Base-by-base conservation (phyloP, 768 basidiomycete species). In the Rossbeevera mucosa region DNA sequence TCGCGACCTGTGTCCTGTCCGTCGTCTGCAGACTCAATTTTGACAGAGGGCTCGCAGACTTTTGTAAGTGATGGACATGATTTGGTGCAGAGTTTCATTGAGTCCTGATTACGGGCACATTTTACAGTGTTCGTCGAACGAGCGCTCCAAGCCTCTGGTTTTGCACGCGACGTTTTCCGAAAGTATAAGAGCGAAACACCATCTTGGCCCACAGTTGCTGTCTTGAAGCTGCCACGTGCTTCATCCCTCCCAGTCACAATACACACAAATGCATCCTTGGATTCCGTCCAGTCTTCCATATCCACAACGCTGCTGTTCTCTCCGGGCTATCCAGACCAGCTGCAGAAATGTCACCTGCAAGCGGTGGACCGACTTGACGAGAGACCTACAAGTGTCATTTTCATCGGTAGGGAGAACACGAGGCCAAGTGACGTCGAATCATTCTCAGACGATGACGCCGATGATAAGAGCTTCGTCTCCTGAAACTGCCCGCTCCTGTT, bases 1-100 rank as follows among this genome's bases (percentile, higher is more conserved):
- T 79, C 7, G 55, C 66, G 7, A 76, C 77, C 4, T 67, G 72
- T n/a, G 52, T 69, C 26, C 55, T 81, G 9, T 79, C 74, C 7
- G 42, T 80, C 41, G 43, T 76, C n/a, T 82, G 80, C 62, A 71
- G 79, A 47, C 51, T 75, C 25, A 75, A 81, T 56, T 83, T 81
- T 59, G 80, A 77, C 9, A 77, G 74, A 58, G 81, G 80, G 2
- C 70, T 82, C 9, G 72, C 73, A 4, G 76, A 81, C 26, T 82
- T 75, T 55, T 64, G 81, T 81, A 62, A 67, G 77, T 60, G 2
- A 20, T 13, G 4, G 2, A n/a, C 5, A 4, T 9, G 20, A 42
- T 42, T 7, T 22, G 13, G 16, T 4, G 13, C 21, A 12, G 21
- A 9, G n/a, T n/a, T n/a, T n/a, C 13, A 14, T 42, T 1, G 2